Evolutionary conservation across 108 stramenopile genomes (phyloP), one percentile per base, ranked within the genome.

Genomic region (Epipyxis sp.): DNA sequence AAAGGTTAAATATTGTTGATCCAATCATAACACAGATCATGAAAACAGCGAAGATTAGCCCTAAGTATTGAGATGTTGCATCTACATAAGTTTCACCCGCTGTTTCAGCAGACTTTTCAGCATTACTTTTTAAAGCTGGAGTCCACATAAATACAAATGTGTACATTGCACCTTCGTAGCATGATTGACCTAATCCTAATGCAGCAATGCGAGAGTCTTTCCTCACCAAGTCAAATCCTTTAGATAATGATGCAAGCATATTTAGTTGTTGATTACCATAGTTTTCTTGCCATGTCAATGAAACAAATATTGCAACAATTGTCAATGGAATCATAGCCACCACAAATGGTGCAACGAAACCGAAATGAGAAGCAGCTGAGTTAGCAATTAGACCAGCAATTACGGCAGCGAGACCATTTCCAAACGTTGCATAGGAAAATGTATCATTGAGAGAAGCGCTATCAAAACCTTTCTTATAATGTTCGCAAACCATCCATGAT

Each of bases 111-210:
- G 40, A 78, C 6, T 13, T 20, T 50, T 50, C 46, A 13, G 6
- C 13, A 20, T 50, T 50, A 42, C 69, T 69, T 42, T 83, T 42
- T 35, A 80, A 50, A 0, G 80, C 80, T 27, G 80, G 80, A 6
- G 80, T 80, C 80, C 80, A 80, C 80, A 80, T 74, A 42, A 80
- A 80, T 34, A 80, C 84, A 79, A 85, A 85, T 1, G 84, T 79
- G 59, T 81, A 85, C 69, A 82, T 85, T 3, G 57, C 76, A 1
- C 71, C 71, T 57, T 74, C 71, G 34, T 43, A 74, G 27, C 41
- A 34, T 6, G 71, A 74, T 37, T 74, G 71, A 32, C 41, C 71
- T 32, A 74, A 74, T 6, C 71, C 71, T 6, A 74, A 25, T 32
- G 71, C 25, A 3, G 71, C 71, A 29, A 74, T 57, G 3, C 71